Conservation (phyloP, 2,329 filamentous ascomycete species). For the Ceratocystis colombiana region DNA sequence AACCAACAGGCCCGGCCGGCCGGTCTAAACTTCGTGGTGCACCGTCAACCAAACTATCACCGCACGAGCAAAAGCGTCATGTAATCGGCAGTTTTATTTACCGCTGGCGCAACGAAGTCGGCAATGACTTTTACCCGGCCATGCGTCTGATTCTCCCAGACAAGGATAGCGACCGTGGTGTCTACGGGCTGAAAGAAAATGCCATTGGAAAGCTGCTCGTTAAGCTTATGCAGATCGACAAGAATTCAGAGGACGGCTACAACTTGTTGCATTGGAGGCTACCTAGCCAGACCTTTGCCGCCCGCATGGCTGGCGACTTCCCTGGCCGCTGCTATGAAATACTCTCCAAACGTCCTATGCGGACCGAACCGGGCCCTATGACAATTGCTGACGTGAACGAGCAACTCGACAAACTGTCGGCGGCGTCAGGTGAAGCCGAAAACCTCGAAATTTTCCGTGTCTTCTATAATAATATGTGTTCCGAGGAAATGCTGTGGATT, state of each 20-base stretch:
- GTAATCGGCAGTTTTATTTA: slow-evolving; percentile 81
- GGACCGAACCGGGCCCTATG: slow-evolving; percentile 64
- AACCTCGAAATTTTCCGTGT: slow-evolving; percentile 70
- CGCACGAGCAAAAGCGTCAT: slow-evolving; percentile 66
- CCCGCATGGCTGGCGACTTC: slow-evolving; percentile 76
- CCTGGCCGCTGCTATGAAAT: slow-evolving; percentile 80
- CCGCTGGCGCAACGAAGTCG: slow-evolving; percentile 78
- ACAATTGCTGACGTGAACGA: slow-evolving; percentile 83
- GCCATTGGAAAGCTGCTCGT: slow-evolving; percentile 83
- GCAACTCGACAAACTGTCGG: slow-evolving; percentile 66
- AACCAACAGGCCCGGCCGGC: slow-evolving; percentile 49
- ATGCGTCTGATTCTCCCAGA: slow-evolving; percentile 85
- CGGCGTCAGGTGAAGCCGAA: slow-evolving; percentile 67
- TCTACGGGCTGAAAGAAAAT: slow-evolving; percentile 92
- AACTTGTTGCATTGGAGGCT: slow-evolving; percentile 87
- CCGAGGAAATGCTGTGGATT: slow-evolving; percentile 87
- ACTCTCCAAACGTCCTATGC: slow-evolving; percentile 71
- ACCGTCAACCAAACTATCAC: slow-evolving; percentile 52
- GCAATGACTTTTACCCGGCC: slow-evolving; percentile 85
- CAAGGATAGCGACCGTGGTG: slow-evolving; percentile 81
- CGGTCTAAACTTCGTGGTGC: slow-evolving; percentile 34
- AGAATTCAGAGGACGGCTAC: slow-evolving; percentile 77
- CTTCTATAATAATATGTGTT: slow-evolving; percentile 86
- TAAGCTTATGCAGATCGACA: slow-evolving; percentile 83
- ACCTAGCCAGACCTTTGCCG: slow-evolving; percentile 56